Evolutionary conservation across 2,329 filamentous ascomycete species (phyloP), one percentile per base, ranked within the genome.

Genomic region (Sphaerulina musiva): DNA sequence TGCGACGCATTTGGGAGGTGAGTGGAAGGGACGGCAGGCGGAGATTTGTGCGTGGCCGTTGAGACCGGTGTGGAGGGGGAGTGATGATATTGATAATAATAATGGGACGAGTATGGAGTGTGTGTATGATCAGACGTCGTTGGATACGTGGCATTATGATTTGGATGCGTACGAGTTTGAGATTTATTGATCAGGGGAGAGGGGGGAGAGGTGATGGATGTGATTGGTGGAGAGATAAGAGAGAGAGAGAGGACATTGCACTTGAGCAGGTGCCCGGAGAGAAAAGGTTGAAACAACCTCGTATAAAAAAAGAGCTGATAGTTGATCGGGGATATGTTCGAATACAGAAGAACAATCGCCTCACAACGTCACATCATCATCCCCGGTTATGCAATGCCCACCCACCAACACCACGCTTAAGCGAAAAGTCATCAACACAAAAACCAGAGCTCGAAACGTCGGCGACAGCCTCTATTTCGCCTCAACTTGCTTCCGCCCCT

Each of bases 91-190:
- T 20, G 20, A 20, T 20, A 20, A 20, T 20, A 20, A 20, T 20
- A 20, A 20, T 20, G 40, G 23, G 20, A 49, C 46, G 11, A 32
- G 7, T 0, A 68, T 73, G 31, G 64, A 69, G 9, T 76, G 73
- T 60, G 68, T 71, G 0, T 62, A 66, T 36, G 73, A 75, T 51
- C 57, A 72, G 62, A 61, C 59, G n/a, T 70, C 66, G 2, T 63
- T 73, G 44, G 67, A 74, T 32, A 72, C 64, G 38, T 75, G 72
- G 70, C 67, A 69, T 9, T 68, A 70, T 54, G 77, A 74, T 61
- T 68, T 79, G n/a, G 61, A 69, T 10, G 64, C 67, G 39, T 69
- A 80, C 4, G 65, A 75, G 58, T 67, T 69, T 53, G 70, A 72
- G 11, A 63, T 73, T 1, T 74, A 72, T 55, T 73, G 34, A 38